Base-by-base conservation (phyloP, 352 stramenopile species). In the Globisporangium emineosum region DNA sequence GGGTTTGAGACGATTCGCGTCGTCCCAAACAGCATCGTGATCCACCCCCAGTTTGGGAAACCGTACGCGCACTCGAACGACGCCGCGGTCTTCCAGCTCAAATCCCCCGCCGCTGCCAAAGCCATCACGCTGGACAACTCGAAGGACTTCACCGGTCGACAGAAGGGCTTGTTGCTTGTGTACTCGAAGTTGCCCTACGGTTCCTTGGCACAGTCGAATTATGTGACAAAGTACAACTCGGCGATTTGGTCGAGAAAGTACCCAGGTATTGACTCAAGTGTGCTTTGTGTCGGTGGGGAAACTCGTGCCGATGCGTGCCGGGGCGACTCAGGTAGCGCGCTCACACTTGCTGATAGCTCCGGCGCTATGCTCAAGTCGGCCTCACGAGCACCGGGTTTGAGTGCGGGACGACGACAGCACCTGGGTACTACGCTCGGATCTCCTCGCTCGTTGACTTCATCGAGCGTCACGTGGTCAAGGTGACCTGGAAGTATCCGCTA, bases 391-490 rank as follows among this genome's bases (percentile, higher is more conserved):
- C 13, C 27, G 25, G 50, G 25, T 56, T 37, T 27, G 25, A 23
- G 12, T 37, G 50, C 6, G 50, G 50, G 5, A 2, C 7, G 6
- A 21, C 27, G 12, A 27, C 15, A 5, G 50, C 37, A 7, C 50
- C 50, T 12, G 50, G 50, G 2, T 56, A 37, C 50, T 56, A 56
- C 27, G 25, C 50, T 10, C 50, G 50, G 2, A 13, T 35, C 5
- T 6, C 50, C 1, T 37, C 50, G 15, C 23, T 56, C 15, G 15
- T 12, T 13, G 17, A 9, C 2, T 56, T 37, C 25, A 35, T 56
- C 15, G 25, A 56, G 27, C 25, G 27, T 2, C 30, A 56, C 50
- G 50, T 56, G 25, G 25, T 56, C 25, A 56, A 56, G 50, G 50
- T 17, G 2, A 56, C 13, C 13, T 56, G 50, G 50, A 35, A 33